Conservation (phyloP, 768 basidiomycete species). For the Leccinum uliginosum region DNA sequence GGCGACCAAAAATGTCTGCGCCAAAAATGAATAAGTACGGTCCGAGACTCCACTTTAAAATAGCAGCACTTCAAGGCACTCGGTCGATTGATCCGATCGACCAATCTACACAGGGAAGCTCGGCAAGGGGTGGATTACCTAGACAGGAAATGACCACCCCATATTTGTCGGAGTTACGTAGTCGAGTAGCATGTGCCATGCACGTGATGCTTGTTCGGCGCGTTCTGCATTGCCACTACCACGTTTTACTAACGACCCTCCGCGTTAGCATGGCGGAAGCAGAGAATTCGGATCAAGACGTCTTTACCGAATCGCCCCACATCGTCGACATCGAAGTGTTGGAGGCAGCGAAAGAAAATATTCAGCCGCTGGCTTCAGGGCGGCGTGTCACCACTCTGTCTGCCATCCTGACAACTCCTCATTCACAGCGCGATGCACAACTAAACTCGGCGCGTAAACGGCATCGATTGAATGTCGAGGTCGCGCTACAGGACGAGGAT, state of each 20-base stretch:
- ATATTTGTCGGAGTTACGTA: neutral
- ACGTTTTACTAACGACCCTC: neutral
- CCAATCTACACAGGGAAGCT: too few relatives aligned
- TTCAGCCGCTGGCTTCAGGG: slow-evolving; percentile 77
- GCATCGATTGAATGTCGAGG: slow-evolving; percentile 66
- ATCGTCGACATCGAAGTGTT: slow-evolving; percentile 80
- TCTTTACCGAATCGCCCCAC: slow-evolving; percentile 36
- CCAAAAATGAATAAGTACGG: too few relatives aligned
- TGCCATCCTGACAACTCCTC: slow-evolving; percentile 69
- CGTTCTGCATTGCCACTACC: slow-evolving; percentile 5
- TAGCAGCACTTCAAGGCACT: neutral
- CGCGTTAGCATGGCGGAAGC: slow-evolving; percentile 14
- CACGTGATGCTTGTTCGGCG: slow-evolving; percentile 21
- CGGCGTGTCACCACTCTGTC: slow-evolving; percentile 76
- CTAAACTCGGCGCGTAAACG: slow-evolving; percentile 61
- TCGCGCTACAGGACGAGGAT: slow-evolving; percentile 70
- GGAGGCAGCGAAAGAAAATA: slow-evolving; percentile 83
- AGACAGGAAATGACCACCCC: too few relatives aligned
- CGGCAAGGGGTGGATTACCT: too few relatives aligned
- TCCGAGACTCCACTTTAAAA: neutral
- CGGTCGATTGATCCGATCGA: too few relatives aligned
- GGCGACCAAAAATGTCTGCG: too few relatives aligned
- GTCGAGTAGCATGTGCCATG: slow-evolving; percentile 4
- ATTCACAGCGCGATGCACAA: slow-evolving; percentile 68
- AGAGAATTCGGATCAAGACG: slow-evolving; percentile 35